Evolutionary conservation across 495 filamentous ascomycete genomes (phyloP), one percentile per base, ranked within the genome.

Genomic region (Echria macrotheca): DNA sequence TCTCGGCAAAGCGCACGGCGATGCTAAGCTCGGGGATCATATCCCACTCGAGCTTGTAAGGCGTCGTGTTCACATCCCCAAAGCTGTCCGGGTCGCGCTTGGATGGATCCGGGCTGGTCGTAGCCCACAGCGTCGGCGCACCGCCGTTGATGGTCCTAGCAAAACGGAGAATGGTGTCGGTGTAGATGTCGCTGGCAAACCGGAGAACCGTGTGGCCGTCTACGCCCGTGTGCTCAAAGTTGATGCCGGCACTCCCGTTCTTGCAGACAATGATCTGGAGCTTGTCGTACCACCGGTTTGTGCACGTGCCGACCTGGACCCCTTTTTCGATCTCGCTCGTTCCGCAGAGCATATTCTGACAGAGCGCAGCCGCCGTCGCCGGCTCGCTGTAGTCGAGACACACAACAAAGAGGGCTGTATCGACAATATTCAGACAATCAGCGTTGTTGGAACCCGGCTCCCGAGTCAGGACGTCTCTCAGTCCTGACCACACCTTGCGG

Each of bases 211-310:
- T 98, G 61, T 98, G 93, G 11, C 93, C 93, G 62, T 98, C 93
- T 5, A 98, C 93, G 55, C 94, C 94, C 0, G 93, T 98, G 64
- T 98, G 93, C 64, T 98, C 93, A 54, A 97, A 96, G 67, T 98
- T 98, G 80, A 98, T 97, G 22, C 93, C 93, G 0, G 93, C 93
- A 52, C 86, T 93, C 8, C 93, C 93, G 69, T 96, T 98, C 72
- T 95, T 94, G 77, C 94, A 97, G 31, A 98, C 93, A 46, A 98
- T 98, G 52, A 98, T 97, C 64, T 98, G 93, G 21, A 98, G 78
- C 68, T 98, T 98, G 67, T 98, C 93, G 60, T 98, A 98, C 93
- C 93, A 98, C 44, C 93, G 77, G 64, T 98, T 98, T 11, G 91
- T 96, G 68, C 93, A 98, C 26, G 93, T 98, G 17, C 93, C 93